Percentiles rank a stretch among this genome's conserved stretches.
Conservation (phyloP, 139 green algal genomes). For the Chlorokybus atmophyticus region DNA sequence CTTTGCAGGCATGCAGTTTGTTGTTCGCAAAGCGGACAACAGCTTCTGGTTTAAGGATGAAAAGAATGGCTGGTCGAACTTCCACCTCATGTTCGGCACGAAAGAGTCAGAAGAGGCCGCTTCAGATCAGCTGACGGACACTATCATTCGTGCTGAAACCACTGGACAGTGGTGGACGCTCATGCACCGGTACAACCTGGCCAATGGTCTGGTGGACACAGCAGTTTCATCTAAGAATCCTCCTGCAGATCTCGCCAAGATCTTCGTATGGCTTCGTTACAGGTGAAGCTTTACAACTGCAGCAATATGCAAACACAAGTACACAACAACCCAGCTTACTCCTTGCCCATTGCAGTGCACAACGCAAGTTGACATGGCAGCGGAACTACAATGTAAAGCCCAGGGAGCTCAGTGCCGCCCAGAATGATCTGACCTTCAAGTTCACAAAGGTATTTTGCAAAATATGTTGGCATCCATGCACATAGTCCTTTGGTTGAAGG, state of each 20-base stretch:
- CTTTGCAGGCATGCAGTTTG: background rate
- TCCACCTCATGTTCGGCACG: background rate
- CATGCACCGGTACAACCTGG: conserved; percentile 55
- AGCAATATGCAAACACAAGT: too few species aligned
- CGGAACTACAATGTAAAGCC: conserved; percentile 95
- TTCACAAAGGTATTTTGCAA: conserved; percentile 55
- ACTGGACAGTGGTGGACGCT: background rate
- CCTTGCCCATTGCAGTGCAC: too few species aligned
- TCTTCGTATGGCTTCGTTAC: conserved; percentile 89
- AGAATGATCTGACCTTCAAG: conserved; percentile 67
- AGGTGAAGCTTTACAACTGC: too few species aligned
- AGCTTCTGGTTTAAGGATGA: background rate
- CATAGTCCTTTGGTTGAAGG: too few species aligned
- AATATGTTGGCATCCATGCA: too few species aligned
- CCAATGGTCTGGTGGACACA: conserved; percentile 49
- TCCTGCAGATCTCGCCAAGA: conserved; percentile 27
- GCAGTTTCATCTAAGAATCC: conserved; percentile 8
- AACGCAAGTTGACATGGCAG: conserved; percentile 92
- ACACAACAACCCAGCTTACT: too few species aligned
- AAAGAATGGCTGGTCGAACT: background rate
- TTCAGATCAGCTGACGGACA: background rate
- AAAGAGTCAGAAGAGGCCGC: background rate
- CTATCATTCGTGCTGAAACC: background rate
- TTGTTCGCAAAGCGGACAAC: background rate
- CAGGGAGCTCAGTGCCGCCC: conserved; percentile 24